These are phyloP conservation scores for Didymella lethalis DNA, from an alignment of 2,329 filamentous ascomycete genomes.

Conservation along the genomic window DNA sequence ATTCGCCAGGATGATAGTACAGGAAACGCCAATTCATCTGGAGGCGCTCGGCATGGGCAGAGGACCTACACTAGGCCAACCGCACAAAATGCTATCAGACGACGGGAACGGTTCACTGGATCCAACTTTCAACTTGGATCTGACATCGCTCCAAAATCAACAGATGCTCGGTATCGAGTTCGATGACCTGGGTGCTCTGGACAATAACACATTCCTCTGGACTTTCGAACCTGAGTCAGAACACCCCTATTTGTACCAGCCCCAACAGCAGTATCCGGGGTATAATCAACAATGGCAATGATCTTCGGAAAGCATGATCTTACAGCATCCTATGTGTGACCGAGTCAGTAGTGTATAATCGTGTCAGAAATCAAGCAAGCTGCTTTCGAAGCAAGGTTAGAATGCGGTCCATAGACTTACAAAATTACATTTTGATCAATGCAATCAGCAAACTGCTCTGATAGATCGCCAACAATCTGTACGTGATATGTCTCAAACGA, in stretches of 20 bases:
- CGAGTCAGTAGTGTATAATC: constrained; percentile 2
- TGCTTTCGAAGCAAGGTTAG: neutral
- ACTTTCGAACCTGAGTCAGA: constrained; percentile 45
- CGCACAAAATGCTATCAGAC: neutral
- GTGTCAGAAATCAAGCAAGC: neutral
- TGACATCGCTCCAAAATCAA: constrained; percentile 46
- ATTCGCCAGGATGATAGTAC: constrained; percentile 46
- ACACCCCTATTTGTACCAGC: constrained; percentile 38
- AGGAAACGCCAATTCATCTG: constrained; percentile 45
- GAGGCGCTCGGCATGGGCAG: constrained; percentile 39
- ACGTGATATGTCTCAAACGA: neutral
- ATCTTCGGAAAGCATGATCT: neutral
- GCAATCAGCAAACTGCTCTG: neutral
- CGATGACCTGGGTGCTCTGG: constrained; percentile 43
- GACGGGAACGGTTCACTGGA: constrained; percentile 39
- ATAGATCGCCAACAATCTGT: neutral
- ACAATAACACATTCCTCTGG: constrained; percentile 42
- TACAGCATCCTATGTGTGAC: neutral
- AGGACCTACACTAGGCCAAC: constrained; percentile 9
- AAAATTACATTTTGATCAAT: neutral
- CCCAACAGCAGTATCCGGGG: constrained; percentile 23
- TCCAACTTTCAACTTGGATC: constrained; percentile 43
- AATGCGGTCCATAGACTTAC: neutral
- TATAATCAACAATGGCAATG: constrained; percentile 3
- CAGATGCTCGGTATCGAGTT: constrained; percentile 45